Evolutionary conservation across 345 rosid genomes (phyloP), one percentile per base, ranked within the genome.

Genomic region (Erucastrum elatum): DNA sequence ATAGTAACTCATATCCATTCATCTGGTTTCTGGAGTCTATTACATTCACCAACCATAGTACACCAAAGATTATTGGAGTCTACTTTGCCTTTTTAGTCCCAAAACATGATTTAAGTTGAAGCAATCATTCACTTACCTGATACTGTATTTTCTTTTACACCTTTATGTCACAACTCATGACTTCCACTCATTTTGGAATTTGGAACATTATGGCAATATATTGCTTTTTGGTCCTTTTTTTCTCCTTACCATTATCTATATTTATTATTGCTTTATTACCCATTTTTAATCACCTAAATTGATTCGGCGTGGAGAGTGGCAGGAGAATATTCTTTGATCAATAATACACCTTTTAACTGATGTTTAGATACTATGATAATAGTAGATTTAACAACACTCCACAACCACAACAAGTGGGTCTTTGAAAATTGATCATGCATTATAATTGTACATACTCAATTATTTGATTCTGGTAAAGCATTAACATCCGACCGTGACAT

Each of bases 321-420:
- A 35, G 33, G 39, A 30, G 59, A 66, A 75, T 62, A 70, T 70
- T 26, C 39, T n/a, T 66, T 61, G 49, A 31, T 63, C 69, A 72
- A 72, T 78, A 72, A 72, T 72, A 15, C 59, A 58, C 53, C 21
- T 9, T 27, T 75, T 5, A 4, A 15, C 56, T 49, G 6, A 13
- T 49, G 56, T 17, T 49, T n/a, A 25, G 29, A 37, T 72, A 53
- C 21, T 71, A 29, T 79, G 67, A 21, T 67, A 79, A 30, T 67
- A 46, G 29, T 16, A 35, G 65, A 44, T 63, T 46, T 11, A 62
- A 46, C 25, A 5, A 44, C 31, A 44, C 4, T 12, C 8, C 41
- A 49, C 78, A 80, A 80, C 78, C 41, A 49, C 78, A 80, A 80
- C 78, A 80, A 80, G 71, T 75, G 79, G 79, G 72, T 15, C 66